phyloP scores from a whole-genome alignment of 208 protist genomes.

The Zelonia costaricensis region DNA sequence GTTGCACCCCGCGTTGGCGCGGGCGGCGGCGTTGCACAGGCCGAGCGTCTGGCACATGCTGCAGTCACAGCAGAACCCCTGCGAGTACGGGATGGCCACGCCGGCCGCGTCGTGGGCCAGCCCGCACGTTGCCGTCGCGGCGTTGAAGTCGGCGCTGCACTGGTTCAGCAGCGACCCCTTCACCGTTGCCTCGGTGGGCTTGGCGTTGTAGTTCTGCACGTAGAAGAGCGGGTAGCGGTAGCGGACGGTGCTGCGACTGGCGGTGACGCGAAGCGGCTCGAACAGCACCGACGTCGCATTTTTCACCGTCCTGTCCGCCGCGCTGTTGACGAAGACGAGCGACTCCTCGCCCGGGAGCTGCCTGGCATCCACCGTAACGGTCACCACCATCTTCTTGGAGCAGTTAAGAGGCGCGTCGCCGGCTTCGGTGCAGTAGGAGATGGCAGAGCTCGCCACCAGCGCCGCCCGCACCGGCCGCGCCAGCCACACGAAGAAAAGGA shows the following conservation, averaged over 20 bases:
- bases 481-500: neutral
- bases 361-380: conserved; percentile 63
- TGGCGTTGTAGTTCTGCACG: conserved; percentile 80
- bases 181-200: conserved; percentile 78
- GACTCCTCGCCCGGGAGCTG: conserved; percentile 68
- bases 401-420: conserved; percentile 53
- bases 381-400: conserved; percentile 78
- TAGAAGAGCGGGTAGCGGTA: conserved; percentile 88
- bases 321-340: conserved; percentile 54
- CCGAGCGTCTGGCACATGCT: conserved; percentile 62
- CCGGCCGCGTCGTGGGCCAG: conserved; percentile 39
- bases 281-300: conserved; percentile 42
- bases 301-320: conserved; percentile 46
- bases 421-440: conserved; percentile 69
- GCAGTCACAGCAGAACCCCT: conserved; percentile 89
- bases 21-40: conserved; percentile 53
- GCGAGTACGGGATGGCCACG: conserved; percentile 65
- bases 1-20: conserved; percentile 62
- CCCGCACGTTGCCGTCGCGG: conserved; percentile 69
- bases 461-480: conserved; percentile 16
- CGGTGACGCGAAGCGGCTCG: conserved; percentile 58
- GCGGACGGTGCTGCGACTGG: conserved; percentile 56
- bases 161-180: conserved; percentile 40
- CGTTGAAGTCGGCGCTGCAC: conserved; percentile 60
- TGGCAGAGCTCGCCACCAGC: conserved; percentile 62